Evolutionary conservation across 2,329 filamentous ascomycete genomes (phyloP).

Genomic region (Aspergillus eucalypticola): DNA sequence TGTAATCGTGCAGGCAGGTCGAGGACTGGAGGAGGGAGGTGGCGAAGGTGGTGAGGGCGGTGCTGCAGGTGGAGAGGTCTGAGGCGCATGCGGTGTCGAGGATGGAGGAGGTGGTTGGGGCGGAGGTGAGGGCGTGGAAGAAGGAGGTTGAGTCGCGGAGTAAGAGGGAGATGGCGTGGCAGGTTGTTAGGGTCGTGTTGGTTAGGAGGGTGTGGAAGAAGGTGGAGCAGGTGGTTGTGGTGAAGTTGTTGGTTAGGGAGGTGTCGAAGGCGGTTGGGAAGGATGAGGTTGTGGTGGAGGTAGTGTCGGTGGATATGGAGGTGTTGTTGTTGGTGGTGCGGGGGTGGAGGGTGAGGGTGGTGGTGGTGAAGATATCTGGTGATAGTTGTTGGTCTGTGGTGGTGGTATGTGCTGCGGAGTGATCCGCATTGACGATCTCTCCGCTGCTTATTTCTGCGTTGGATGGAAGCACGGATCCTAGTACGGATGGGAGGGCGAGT

Average conservation of each 20-base stretch:
- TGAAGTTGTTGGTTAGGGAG: constrained; percentile 64
- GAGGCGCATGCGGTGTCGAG: constrained; percentile 77
- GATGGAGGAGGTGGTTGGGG: constrained; percentile 70
- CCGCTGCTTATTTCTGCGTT: constrained; percentile 1
- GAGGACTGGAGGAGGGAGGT: constrained; percentile 60
- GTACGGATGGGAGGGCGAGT: not conserved
- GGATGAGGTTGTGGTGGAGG: not conserved
- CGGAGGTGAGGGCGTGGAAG: constrained; percentile 74
- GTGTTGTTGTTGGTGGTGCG: not conserved
- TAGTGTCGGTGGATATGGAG: constrained; percentile 14
- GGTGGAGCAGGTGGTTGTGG: constrained; percentile 47
- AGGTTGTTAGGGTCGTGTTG: constrained; percentile 67
- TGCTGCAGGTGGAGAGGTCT: constrained; percentile 64
- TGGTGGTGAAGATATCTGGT: not conserved
- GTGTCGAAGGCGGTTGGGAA: constrained; percentile 69
- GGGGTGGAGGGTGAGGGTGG: not conserved
- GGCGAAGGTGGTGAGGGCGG: constrained; percentile 66
- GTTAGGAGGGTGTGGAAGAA: constrained; percentile 68
- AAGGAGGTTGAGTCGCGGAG: constrained; percentile 81
- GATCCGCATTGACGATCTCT: constrained; percentile 9
- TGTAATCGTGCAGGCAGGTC: constrained; percentile 73
- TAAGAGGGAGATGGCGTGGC: constrained; percentile 81
- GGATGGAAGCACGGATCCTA: constrained; percentile 5
- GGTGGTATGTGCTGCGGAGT: not conserved
- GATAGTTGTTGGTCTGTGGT: not conserved